Conservation (phyloP, 2,329 filamentous ascomycete species). For the Ophiocordyceps unilateralis region DNA sequence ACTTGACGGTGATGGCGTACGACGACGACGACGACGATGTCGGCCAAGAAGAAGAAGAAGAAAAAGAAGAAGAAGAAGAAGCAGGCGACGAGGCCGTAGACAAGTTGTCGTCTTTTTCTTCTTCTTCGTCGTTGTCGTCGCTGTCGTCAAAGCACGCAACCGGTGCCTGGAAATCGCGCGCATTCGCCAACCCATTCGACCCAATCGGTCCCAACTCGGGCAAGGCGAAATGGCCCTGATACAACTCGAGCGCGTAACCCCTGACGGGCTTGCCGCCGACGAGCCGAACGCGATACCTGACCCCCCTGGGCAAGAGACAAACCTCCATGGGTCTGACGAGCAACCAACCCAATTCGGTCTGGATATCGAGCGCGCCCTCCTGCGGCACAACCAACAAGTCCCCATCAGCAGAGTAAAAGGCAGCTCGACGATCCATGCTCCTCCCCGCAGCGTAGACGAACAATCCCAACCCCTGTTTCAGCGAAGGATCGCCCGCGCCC, state of each 20-base stretch:
- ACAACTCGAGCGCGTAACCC: constrained; percentile 62
- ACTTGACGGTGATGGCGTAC: constrained; percentile 39
- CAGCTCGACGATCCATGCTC: constrained; percentile 56
- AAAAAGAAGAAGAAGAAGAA: background rate
- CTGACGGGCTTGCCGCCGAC: constrained; percentile 37
- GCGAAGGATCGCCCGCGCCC: constrained; percentile 63
- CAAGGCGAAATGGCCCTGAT: constrained; percentile 53
- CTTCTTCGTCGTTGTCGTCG: background rate
- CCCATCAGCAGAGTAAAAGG: constrained; percentile 73
- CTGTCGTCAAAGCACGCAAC: constrained; percentile 47
- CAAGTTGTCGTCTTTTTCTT: background rate
- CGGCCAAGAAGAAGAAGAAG: constrained; percentile 6
- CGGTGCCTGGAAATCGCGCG: constrained; percentile 59
- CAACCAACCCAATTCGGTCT: constrained; percentile 59
- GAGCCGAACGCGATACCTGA: constrained; percentile 57
- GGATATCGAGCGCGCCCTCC: constrained; percentile 55
- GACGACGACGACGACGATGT: too few relatives aligned
- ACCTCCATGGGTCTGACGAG: constrained; percentile 68
- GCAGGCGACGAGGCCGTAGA: too few relatives aligned
- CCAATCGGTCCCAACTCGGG: constrained; percentile 60
- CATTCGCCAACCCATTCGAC: constrained; percentile 57
- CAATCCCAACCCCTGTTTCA: constrained; percentile 66
- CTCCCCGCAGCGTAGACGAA: constrained; percentile 65
- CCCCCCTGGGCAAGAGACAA: constrained; percentile 54
- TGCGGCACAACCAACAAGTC: constrained; percentile 65